Conservation (phyloP, 2,329 filamentous ascomycete species). For the Alternaria consortialis region DNA sequence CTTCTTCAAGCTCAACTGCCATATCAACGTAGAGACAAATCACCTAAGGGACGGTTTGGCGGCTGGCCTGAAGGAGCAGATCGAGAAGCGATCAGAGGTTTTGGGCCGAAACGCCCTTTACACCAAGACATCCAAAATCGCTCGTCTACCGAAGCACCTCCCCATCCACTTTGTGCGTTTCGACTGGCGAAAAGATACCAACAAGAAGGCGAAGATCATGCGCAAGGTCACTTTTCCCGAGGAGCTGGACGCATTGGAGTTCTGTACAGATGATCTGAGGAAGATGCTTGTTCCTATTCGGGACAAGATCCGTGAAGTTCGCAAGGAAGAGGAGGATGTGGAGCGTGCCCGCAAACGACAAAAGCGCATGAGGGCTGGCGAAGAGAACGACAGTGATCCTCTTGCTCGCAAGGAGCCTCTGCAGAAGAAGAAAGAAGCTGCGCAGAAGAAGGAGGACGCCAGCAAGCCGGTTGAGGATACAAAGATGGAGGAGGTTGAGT, state of each 20-base stretch:
- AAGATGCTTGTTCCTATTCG: constrained; percentile 87
- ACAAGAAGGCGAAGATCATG: constrained; percentile 99
- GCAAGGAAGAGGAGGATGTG: constrained; percentile 93
- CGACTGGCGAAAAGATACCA: constrained; percentile 94
- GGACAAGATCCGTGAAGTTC: constrained; percentile 93
- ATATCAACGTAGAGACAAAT: constrained; percentile 87
- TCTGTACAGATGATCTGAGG: constrained; percentile 90
- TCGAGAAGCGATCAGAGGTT: constrained; percentile 85
- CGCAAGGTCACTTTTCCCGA: constrained; percentile 96
- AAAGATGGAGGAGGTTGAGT: constrained; percentile 75
- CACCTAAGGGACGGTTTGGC: constrained; percentile 89
- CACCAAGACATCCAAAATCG: constrained; percentile 90
- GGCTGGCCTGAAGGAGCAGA: constrained; percentile 82
- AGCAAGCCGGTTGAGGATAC: constrained; percentile 65
- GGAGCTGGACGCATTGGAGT: constrained; percentile 92
- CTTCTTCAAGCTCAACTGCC: constrained; percentile 95
- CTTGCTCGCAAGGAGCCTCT: constrained; percentile 58
- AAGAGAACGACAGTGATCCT: constrained; percentile 59
- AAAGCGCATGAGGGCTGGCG: constrained; percentile 71
- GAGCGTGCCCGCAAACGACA: constrained; percentile 92
- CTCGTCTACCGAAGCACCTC: constrained; percentile 90
- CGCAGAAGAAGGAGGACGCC: constrained; percentile 61
- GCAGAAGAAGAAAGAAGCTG: constrained; percentile 60
- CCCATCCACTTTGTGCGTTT: constrained; percentile 98
- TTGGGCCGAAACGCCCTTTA: constrained; percentile 83